Percentiles rank a stretch among this genome's conserved stretches.
Evolutionary conservation across 2,329 filamentous ascomycete genomes (phyloP).

Genomic region (Hypoxylon sp.): DNA sequence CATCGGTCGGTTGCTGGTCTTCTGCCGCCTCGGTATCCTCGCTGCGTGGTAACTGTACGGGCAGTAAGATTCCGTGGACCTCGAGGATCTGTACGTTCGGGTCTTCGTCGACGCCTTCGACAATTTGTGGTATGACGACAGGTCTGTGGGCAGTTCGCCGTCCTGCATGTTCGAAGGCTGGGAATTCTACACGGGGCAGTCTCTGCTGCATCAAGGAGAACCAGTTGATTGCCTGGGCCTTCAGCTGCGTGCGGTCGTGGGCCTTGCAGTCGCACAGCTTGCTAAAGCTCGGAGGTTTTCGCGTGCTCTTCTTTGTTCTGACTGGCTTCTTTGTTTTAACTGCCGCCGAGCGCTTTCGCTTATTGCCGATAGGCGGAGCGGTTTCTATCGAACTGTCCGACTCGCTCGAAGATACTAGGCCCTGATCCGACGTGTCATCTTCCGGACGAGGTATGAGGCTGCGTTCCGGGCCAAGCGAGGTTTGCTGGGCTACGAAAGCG

Average conservation of each 20-base stretch:
- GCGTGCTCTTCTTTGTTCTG: conserved; percentile 19
- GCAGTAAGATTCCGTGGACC: conserved; percentile 27
- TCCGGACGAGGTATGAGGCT: conserved; percentile 34
- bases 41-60: conserved; percentile 11
- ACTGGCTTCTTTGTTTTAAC: conserved; percentile 12
- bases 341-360: conserved; percentile 23
- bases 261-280: conserved; percentile 36
- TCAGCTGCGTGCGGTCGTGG: conserved; percentile 32
- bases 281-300: conserved; percentile 25
- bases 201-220: conserved; percentile 35
- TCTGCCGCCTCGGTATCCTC: conserved; percentile 9
- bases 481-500: conserved; percentile 30
- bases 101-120: conserved; percentile 14
- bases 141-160: not conserved
- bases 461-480: not conserved
- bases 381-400: not conserved
- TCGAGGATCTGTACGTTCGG: not conserved
- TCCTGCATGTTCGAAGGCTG: conserved; percentile 14
- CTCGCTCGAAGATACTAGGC: conserved; percentile 19
- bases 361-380: not conserved
- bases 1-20: conserved; percentile 5
- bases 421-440: conserved; percentile 38
- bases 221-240: conserved; percentile 27
- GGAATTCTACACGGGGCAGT: conserved; percentile 29
- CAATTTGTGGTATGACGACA: not conserved